Evolutionary conservation across 352 stramenopile species (phyloP), one percentile per base, ranked within the genome.

Genomic region (Phytophthora tubulina): DNA sequence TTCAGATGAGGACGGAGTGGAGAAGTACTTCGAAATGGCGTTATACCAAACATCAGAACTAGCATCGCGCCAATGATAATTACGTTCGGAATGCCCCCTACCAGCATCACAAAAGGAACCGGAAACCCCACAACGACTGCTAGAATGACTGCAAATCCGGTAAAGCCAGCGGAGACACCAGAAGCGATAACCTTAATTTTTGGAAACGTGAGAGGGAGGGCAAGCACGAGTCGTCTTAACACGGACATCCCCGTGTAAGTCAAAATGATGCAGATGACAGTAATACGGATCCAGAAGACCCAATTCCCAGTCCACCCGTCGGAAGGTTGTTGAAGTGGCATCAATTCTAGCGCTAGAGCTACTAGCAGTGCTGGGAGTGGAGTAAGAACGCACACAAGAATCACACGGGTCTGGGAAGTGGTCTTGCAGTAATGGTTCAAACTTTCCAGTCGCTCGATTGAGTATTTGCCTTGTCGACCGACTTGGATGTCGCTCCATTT

Each of bases 231-330:
- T 30, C 36, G 30, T 46, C 39, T 54, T 6, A 67, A 10, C 36
- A 45, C 11, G 3, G 39, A 53, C 15, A 35, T 48, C 11, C 36
- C 39, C 4, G 17, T 17, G 9, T 13, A 3, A 30, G 13, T 35
- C 4, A 71, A 7, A 31, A 59, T 15, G 11, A 65, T 42, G 6
- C 7, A 4, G 3, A 54, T 32, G 6, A 48, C 0, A 5, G 6
- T 38, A 3, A 62, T 4, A 7, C 50, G 50, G 32, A 63, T 50
- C 46, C 44, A 64, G 21, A 70, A 66, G 39, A 61, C 54, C 39
- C 63, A 66, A 13, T 66, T 72, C 6, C 46, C 63, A 14, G 7
- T 15, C 63, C 54, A 72, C n/a, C 54, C 54, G 38, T 61, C 63
- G 0, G 54, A 60, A 9, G 63, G 54, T 7, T 36, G 38, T 41